Evolutionary conservation across 306 rosid species (phyloP), one percentile per base, ranked within the genome.

Genomic region (Cicer arietinum): DNA sequence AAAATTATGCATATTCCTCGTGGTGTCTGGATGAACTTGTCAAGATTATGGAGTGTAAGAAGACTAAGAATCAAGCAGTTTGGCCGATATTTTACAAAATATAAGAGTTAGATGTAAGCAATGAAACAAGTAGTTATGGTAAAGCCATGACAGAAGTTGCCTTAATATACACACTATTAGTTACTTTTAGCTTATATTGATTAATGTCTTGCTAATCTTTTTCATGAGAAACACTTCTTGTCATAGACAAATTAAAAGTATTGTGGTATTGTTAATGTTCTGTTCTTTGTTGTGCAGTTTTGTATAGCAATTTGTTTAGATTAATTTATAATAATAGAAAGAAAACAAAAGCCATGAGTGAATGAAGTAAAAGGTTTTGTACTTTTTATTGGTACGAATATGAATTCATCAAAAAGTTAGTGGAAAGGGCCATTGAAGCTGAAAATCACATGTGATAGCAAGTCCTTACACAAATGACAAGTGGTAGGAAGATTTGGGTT

Each of bases 1-100:
- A 73, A 73, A 73, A 73, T 18, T 73, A 9, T 46, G 77, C 47
- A 45, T 25, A 13, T 45, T 73, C 77, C 1, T 6, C 77, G 0
- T 73, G 77, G 77, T 73, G 69, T n/a, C 77, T 45, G 10, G 57
- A 73, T 13, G 77, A 73, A 45, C 57, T 73, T 2, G 77, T 59
- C 1, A 10, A 45, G 11, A 73, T 73, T 12, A 51, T 73, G 0
- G 12, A 58, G 11, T 56, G 75, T 5, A 77, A 3, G 10, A 45
- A 30, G 17, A 3, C 4, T 11, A 67, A 35, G 10, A 54, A 17
- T 7, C 80, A 77, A n/a, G 4, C 56, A 6, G 75, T 77, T 56
- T 67, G 56, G 50, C 75, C 69, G 0, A 59, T 59, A 16, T 73
- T 25, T 14, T 54, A 67, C 67, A 44, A 56, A 69, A 45, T 10